Evolutionary conservation across 306 rosid species (phyloP).

Genomic region (Chamaecrista fasciculata): DNA sequence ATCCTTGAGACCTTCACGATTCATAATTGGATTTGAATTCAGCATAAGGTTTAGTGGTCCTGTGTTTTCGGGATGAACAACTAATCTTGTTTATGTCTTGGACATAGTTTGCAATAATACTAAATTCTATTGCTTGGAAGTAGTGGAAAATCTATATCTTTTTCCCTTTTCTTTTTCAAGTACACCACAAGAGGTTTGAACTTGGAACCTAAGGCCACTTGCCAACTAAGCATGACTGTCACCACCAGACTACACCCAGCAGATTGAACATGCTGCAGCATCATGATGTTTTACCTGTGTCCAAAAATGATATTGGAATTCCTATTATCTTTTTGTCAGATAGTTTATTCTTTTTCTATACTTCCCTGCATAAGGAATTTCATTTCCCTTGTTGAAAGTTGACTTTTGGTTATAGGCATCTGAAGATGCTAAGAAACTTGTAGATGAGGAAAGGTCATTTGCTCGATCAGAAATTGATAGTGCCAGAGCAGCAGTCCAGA

Average conservation of each 20-base stretch:
- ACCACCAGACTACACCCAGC: not conserved
- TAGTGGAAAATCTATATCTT: not conserved
- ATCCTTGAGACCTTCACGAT: no score
- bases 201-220: not conserved
- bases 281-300: not conserved
- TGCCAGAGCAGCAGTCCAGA: conserved; percentile 92
- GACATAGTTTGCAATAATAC: not conserved
- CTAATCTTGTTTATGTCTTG: not conserved
- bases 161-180: not conserved
- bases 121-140: not conserved
- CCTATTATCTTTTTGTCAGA: not conserved
- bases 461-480: conserved; percentile 91
- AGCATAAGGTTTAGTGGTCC: no score
- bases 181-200: not conserved
- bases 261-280: not conserved
- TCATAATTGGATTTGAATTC: no score
- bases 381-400: conserved; percentile 25
- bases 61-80: not conserved
- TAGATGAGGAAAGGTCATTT: conserved; percentile 90
- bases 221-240: not conserved
- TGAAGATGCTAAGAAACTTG: conserved; percentile 92
- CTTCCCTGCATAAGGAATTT: conserved; percentile 3
- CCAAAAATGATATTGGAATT: not conserved
- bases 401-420: conserved; percentile 68
- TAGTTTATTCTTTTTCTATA: conserved; percentile 13